Evolutionary conservation across 139 green algal genomes (phyloP), one percentile per base, ranked within the genome.

Genomic region (Coelastrella sp.): DNA sequence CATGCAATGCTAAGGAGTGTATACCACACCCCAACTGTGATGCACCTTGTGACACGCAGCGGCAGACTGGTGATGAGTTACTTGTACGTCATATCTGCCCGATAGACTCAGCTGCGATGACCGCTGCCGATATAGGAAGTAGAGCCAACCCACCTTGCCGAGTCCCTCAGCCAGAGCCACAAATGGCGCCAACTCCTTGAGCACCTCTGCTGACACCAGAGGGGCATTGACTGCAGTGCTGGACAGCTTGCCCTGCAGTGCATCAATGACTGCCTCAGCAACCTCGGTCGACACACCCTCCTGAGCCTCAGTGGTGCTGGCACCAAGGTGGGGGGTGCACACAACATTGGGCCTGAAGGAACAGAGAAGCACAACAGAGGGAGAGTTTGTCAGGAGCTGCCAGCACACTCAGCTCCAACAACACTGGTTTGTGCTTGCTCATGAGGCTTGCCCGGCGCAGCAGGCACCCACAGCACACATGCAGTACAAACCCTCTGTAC

Each of bases 221-320:
- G 96, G 96, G 27, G 96, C 96, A 80, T 99, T 99, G 57, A 98
- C 94, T 25, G 96, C 96, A 50, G 93, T 98, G 66, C 90, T 74
- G 8, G 90, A 93, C 64, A 98, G 92, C 89, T 98, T 93, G 67
- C 96, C 96, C 66, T 92, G 88, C 37, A 99, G 94, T 4, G 96
- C 96, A 41, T 92, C 91, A 35, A 97, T 87, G 21, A 99, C 96
- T 5, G 96, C 96, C 87, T 99, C 95, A 8, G 96, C 96, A 86
- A 99, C 96, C 89, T 99, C 96, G 0, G 98, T 89, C 9, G 96
- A 93, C 60, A 99, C 96, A 30, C 94, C 96, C 88, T 98, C 96
- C 90, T 98, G 96, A 2, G 96, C 96, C 88, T 99, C 96, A 2
- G 60, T 74, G 21, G 96, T 99, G 87, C 86, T 94, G 67, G 96